Base-by-base conservation (phyloP, 2,329 filamentous ascomycete genomes). In the Exophiala alcalophila region DNA sequence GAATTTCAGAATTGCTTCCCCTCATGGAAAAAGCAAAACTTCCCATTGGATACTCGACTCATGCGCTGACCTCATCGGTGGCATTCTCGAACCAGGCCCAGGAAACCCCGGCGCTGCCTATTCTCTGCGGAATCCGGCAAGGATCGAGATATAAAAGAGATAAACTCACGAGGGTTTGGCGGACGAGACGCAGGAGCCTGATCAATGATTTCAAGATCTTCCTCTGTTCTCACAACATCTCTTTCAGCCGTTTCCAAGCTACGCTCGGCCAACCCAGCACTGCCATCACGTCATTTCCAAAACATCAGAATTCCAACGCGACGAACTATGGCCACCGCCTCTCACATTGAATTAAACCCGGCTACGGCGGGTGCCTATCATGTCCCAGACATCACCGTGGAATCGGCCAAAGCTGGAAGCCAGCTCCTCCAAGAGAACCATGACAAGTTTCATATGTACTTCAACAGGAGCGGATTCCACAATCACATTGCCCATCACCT, bases 371-470 rank as follows among this genome's bases (percentile, higher is more conserved):
- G 74, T 0, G 62, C 71, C 14, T 77, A 71, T 53, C 69, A 65
- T 46, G 59, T 67, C 2, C 58, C 60, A 48, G 68, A 49, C 65
- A 65, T 72, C 27, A 37, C 46, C 5, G 23, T 75, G 2, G 78
- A 80, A 23, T 74, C 81, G 0, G 84, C 87, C 0, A 66, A 69
- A 26, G 81, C 71, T 46, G 73, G 77, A 1, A 83, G 80, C 3
- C 71, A 84, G 50, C 65, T 94, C 3, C 67, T 96, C 12, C 86
- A 94, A 60, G 69, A 81, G 44, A 89, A 95, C 58, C 74, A 92
- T 52, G 77, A 76, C 19, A 67, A 66, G 23, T 78, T 89, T 55
- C 85, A 94, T 59, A 83, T 89, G 44, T 94, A 83, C 66, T 94
- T 89, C 72, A 94, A 92, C 49, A 47, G 74, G 0, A 59, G 64